Base-by-base conservation (phyloP, 23 red algal genomes). In the Cyanidium caldarium region DNA sequence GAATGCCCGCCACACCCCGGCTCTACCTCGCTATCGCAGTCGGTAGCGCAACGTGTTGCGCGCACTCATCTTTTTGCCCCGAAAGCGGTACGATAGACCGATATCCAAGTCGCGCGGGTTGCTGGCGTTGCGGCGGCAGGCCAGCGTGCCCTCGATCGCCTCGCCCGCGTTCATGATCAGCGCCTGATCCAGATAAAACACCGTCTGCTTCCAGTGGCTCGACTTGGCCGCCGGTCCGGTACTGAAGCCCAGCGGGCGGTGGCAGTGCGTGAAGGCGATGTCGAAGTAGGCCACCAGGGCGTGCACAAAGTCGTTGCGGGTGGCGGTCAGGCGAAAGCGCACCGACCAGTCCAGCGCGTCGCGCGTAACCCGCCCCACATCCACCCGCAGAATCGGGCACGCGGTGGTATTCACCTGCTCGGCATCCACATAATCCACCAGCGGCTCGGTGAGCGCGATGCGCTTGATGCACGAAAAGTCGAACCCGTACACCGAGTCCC, bases 131-230 rank as follows among this genome's bases (percentile, higher is more conserved):
- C 77, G 83, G 23, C 84, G 80, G 56, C 84, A 86, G 1, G 83
- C 91, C 33, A 96, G 68, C 25, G 80, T 78, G 15, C 91, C 91
- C n/a, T 70, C 68, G 30, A 96, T 72, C 2, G 35, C 39, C 58
- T 96, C 91, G 7, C 83, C 91, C 0, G 75, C 43, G 33, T 56
- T 70, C 35, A 96, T 67, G 20, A 77, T 68, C 65, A 96, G 73
- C 26, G 81, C 76, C 44, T 66, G 34, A 45, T 96, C 91, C 44
- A 96, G 46, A 65, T 96, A 96, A 25, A 96, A 68, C 30, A 96
- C 91, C n/a, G 91, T 87, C 57, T 96, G 91, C 80, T 96, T 96
- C 91, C 91, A 96, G 65, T 96, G 91, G 12, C 83, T 96, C 3
- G 72, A 58, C 14, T 70, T 65, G 12, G 77, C 40, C 38, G 79